A percentile compares a stretch with the other conserved stretches of the same genome.
These are phyloP conservation scores for Yarrowia osloensis DNA, from an alignment of 805 yeast genomes.

Conservation along the genomic window DNA sequence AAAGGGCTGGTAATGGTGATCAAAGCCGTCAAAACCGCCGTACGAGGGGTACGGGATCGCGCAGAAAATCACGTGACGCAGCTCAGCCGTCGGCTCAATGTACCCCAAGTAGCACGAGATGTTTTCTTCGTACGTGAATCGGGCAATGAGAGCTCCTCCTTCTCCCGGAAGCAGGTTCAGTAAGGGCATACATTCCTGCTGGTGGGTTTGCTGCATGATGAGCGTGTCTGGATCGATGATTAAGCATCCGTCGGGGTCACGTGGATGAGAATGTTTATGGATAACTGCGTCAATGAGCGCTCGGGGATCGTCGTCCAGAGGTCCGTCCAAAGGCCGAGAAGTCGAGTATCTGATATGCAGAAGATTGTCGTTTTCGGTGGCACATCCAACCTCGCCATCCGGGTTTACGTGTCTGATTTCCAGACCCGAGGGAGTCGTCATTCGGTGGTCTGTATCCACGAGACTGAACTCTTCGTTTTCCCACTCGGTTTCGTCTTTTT, in stretches of 20 bases:
- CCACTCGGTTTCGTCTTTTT: background rate
- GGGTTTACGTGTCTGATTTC: background rate
- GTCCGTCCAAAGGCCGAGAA: background rate
- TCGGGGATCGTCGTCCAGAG: background rate
- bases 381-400: background rate
- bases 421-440: background rate
- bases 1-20: background rate
- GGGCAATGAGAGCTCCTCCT: background rate
- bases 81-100: background rate
- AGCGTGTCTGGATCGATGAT: background rate
- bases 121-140: background rate
- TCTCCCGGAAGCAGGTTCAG: background rate
- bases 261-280: background rate
- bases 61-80: background rate
- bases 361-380: background rate
- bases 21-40: background rate
- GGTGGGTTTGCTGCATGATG: background rate
- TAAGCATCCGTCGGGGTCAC: background rate
- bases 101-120: background rate
- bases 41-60: background rate
- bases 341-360: background rate
- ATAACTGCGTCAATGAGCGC: background rate
- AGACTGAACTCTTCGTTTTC: background rate
- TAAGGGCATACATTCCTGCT: background rate
- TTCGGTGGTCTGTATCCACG: too few species aligned